Evolutionary conservation across 352 stramenopile genomes (phyloP), one percentile per base, ranked within the genome.

Genomic region (Pythium plurisporium): DNA sequence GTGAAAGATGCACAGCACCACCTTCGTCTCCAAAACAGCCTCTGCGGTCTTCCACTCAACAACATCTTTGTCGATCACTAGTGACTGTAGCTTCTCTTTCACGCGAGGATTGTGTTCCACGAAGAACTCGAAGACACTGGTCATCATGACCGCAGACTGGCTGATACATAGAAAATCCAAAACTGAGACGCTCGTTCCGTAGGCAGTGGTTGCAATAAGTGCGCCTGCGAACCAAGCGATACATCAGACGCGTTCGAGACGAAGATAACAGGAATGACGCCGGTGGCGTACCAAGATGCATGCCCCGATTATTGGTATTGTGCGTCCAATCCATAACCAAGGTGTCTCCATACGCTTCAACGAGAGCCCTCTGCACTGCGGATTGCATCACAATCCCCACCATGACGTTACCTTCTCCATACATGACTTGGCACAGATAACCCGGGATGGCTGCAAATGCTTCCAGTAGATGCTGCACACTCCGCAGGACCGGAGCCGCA

Each of bases 41-140:
- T 55, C 23, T 1, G 62, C 19, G 2, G 62, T 36, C 0, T 62
- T 36, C 12, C 55, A 72, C 19, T 69, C 64, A 1, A 10, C 59
- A 17, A 60, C 64, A 30, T 72, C 64, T 27, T 72, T 72, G 41
- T 69, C 64, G n/a, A 72, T 72, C 0, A 68, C 41, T 12, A 65
- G 27, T 1, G 64, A 65, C n/a, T 55, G 23, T 1, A 66, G 56
- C 2, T 49, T 56, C 5, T 55, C 33, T 1, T 25, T 17, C 1
- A 23, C 49, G 1, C 31, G 22, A 10, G 56, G 47, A 49, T 62
- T 55, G 10, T 2, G 4, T 5, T 49, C 22, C 6, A 51, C 34
- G 27, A 73, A 66, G 27, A 55, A 37, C 7, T 36, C 8, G 7
- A 69, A 27, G 0, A 64, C 49, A 0, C 19, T 14, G 0, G 14